phyloP scores from a whole-genome alignment of 768 basidiomycete species.

The Phylloporus scabripes region DNA sequence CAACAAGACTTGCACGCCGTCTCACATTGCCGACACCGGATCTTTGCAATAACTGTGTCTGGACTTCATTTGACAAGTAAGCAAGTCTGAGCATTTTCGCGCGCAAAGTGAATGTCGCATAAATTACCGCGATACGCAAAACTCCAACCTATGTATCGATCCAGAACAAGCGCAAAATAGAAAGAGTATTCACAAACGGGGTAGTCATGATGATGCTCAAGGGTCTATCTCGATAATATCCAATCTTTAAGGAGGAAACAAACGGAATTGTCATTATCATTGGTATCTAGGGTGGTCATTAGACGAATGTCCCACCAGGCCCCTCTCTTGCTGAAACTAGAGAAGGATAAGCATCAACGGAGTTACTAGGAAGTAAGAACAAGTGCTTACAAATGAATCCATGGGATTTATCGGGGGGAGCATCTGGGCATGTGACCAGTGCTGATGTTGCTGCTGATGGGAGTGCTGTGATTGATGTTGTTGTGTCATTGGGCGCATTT shows the following conservation, averaged over 20 bases:
- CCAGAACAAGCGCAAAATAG: conserved; percentile 38
- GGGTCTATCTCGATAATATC: conserved; percentile 41
- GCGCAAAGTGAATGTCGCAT: conserved; percentile 16
- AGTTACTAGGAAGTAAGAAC: background rate
- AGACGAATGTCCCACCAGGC: conserved; percentile 43
- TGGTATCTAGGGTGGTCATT: conserved; percentile 48
- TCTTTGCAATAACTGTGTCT: conserved; percentile 27
- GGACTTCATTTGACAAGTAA: conserved; percentile 31
- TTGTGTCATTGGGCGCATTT: conserved; percentile 49
- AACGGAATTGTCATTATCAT: conserved; percentile 34
- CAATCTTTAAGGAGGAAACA: conserved; percentile 33
- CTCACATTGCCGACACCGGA: conserved; percentile 23
- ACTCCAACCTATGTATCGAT: conserved; percentile 37
- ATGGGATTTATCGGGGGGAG: conserved; percentile 46
- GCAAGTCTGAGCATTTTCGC: conserved; percentile 33
- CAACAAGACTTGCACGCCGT: conserved; percentile 25
- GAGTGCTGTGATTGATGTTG: conserved; percentile 29
- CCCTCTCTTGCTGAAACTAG: conserved; percentile 41
- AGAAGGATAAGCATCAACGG: conserved; percentile 7
- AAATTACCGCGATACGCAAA: conserved; percentile 35
- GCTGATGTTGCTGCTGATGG: conserved; percentile 33
- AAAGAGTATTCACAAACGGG: conserved; percentile 40
- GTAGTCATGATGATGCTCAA: conserved; percentile 44
- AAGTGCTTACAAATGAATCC: conserved; percentile 58
- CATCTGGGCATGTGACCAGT: conserved; percentile 49